A percentile compares a stretch with the other conserved stretches of the same genome.
phyloP scores from a whole-genome alignment of 306 rosid genomes.

The Trichosanthes cucumerina region DNA sequence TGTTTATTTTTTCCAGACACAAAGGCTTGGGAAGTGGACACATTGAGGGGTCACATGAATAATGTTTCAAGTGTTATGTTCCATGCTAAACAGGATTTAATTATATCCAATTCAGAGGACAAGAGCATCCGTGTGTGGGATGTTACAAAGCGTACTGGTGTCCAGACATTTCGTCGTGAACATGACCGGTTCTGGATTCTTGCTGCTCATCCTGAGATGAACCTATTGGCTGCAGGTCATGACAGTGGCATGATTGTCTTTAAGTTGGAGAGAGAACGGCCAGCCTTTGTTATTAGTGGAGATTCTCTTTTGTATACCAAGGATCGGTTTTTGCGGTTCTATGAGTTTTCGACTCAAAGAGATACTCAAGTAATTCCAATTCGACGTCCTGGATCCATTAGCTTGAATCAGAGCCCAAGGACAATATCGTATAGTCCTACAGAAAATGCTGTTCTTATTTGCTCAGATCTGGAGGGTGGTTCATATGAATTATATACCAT shows the following conservation, averaged over 20 bases:
- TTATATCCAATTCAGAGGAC: slow-evolving; percentile 94
- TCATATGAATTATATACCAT: slow-evolving; percentile 78
- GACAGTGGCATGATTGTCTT: slow-evolving; percentile 96
- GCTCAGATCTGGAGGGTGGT: slow-evolving; percentile 87
- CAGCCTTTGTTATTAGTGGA: slow-evolving; percentile 76
- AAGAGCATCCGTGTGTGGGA: slow-evolving; percentile 97
- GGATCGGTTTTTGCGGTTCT: slow-evolving; percentile 77
- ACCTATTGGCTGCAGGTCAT: slow-evolving; percentile 94
- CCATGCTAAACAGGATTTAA: slow-evolving; percentile 91
- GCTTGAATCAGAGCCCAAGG: slow-evolving; percentile 78
- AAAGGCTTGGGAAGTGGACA: slow-evolving; percentile 98
- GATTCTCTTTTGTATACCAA: slow-evolving; percentile 64
- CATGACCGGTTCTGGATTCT: slow-evolving; percentile 99
- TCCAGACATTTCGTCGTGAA: slow-evolving; percentile 92
- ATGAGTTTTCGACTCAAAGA: slow-evolving; percentile 67
- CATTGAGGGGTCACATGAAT: slow-evolving; percentile 94
- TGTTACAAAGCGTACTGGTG: slow-evolving; percentile 82
- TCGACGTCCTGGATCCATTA: slow-evolving; percentile 73
- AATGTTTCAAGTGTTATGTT: slow-evolving; percentile 95
- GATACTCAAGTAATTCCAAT: slow-evolving; percentile 76
- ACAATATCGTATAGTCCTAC: slow-evolving; percentile 73
- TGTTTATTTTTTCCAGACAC: slow-evolving; percentile 51
- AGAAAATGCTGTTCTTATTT: slow-evolving; percentile 80
- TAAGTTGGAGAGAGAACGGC: slow-evolving; percentile 91
- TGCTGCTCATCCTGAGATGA: slow-evolving; percentile 93